A percentile compares a stretch with the other conserved stretches of the same genome.
Evolutionary conservation across 345 rosid genomes (phyloP).

Genomic region (Pelargonium nanum): DNA sequence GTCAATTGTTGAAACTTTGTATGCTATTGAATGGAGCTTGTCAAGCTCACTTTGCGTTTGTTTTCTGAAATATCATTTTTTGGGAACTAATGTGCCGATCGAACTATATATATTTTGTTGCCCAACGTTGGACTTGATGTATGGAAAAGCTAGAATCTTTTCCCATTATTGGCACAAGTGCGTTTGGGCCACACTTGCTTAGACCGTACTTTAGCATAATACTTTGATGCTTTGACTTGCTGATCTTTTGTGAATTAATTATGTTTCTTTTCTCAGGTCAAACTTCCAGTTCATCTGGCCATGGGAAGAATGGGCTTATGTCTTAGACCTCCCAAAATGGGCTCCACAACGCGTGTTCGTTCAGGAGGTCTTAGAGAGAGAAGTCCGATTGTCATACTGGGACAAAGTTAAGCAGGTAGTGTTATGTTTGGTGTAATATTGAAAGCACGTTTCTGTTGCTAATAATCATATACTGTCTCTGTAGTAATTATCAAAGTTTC

Average conservation of each 20-base stretch:
- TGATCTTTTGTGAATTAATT: background rate
- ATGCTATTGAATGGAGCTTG: no score
- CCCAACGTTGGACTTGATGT: no score
- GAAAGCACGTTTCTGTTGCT: background rate
- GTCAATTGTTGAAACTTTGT: no score
- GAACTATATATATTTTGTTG: no score
- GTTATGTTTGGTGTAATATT: background rate
- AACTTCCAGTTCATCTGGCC: constrained; percentile 99
- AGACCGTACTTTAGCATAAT: no score
- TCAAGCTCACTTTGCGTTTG: no score
- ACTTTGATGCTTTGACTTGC: background rate
- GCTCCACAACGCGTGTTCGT: constrained; percentile 97
- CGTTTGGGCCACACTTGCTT: no score
- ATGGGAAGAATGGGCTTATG: constrained; percentile 99
- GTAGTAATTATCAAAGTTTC: no score
- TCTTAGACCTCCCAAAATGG: constrained; percentile 93
- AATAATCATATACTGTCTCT: no score
- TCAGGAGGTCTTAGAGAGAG: constrained; percentile 96
- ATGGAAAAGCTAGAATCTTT: no score
- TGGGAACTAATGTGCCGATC: background rate
- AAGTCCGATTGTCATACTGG: constrained; percentile 95
- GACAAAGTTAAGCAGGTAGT: constrained; percentile 92
- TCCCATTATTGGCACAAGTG: no score
- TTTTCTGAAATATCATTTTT: no score
- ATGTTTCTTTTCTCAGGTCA: constrained; percentile 41